Percentiles rank a stretch among this genome's conserved stretches.
phyloP scores from a whole-genome alignment of 78 protist genomes.

The Pigoraptor vietnamica region DNA sequence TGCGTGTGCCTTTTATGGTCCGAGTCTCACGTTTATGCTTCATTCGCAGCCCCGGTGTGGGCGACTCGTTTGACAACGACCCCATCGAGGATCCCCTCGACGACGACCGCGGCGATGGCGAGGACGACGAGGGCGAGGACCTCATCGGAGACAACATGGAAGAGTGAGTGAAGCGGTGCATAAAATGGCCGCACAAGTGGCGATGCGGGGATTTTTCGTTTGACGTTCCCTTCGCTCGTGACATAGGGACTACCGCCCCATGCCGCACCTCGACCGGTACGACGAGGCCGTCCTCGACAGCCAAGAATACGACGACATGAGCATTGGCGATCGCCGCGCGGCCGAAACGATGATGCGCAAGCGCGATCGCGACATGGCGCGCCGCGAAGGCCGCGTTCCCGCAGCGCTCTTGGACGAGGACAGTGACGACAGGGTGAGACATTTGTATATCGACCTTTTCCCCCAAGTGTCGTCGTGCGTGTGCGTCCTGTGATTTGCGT shows the following conservation, averaged over 20 bases:
- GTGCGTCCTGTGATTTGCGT: not conserved
- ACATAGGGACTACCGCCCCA: not conserved
- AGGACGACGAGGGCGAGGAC: slow-evolving; percentile 1
- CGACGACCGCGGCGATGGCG: not conserved
- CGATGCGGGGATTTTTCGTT: too few species aligned
- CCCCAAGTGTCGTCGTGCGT: not conserved
- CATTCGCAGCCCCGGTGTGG: not conserved
- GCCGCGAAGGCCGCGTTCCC: not conserved
- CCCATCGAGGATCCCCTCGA: not conserved
- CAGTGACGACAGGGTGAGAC: not conserved
- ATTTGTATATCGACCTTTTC: not conserved
- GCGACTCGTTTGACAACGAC: not conserved
- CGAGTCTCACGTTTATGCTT: too few species aligned
- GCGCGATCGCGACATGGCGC: not conserved
- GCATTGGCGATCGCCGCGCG: not conserved
- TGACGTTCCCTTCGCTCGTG: too few species aligned
- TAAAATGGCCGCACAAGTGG: not conserved
- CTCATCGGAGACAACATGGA: not conserved
- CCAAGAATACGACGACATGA: not conserved
- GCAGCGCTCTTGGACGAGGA: not conserved
- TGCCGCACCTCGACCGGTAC: not conserved
- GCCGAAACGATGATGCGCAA: not conserved
- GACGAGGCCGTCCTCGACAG: not conserved
- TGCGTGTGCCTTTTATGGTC: too few species aligned
- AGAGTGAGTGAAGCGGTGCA: not conserved